A percentile compares a stretch with the other conserved stretches of the same genome.
phyloP scores from a whole-genome alignment of 768 basidiomycete species.

The Calvatia gigantea region DNA sequence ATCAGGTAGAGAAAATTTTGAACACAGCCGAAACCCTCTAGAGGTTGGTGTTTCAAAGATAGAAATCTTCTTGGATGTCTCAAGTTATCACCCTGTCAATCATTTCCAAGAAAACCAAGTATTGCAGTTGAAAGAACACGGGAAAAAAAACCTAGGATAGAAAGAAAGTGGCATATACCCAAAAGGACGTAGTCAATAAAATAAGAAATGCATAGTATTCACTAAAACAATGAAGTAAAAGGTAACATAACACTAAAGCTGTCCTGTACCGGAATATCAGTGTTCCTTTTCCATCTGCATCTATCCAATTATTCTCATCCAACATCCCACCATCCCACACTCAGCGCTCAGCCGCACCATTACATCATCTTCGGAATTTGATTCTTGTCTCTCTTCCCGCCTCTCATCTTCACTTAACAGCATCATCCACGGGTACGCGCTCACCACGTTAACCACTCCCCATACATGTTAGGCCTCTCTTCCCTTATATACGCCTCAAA shows the following conservation, averaged over 20 bases:
- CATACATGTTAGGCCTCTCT: slow-evolving; percentile 91
- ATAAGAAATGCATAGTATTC: background rate
- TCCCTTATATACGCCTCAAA: slow-evolving; percentile 88
- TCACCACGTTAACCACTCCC: slow-evolving; percentile 60
- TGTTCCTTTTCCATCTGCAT: background rate
- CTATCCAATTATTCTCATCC: background rate
- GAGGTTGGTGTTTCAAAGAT: no score
- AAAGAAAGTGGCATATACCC: background rate
- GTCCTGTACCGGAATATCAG: background rate
- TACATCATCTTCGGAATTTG: no score
- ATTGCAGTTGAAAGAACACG: background rate
- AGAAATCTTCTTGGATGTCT: no score
- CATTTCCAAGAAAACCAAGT: background rate
- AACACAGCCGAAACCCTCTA: no score
- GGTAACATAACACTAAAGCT: background rate
- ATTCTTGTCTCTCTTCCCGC: no score
- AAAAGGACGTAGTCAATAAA: background rate
- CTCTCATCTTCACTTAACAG: background rate
- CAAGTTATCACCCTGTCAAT: no score
- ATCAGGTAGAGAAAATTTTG: no score
- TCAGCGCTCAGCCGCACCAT: background rate
- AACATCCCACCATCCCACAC: background rate
- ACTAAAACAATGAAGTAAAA: slow-evolving; percentile 1
- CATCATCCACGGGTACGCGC: background rate
- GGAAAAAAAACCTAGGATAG: background rate